Evolutionary conservation across 495 filamentous ascomycete genomes (phyloP).

Genomic region (Geopyxis carbonaria): DNA sequence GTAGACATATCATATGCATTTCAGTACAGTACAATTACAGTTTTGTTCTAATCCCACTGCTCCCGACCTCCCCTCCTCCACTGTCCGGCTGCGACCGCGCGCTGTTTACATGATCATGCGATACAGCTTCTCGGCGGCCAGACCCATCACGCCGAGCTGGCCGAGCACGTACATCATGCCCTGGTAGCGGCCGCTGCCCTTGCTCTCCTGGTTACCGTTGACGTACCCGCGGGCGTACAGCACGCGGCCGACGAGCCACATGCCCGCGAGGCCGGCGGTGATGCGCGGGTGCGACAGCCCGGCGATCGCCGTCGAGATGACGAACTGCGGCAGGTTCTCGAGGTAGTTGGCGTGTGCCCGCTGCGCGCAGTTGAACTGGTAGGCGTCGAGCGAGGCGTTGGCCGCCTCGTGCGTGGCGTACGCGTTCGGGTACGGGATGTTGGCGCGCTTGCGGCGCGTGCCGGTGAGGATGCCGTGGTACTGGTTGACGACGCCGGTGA

Average conservation of each 20-base stretch:
- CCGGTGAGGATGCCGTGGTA: constrained; percentile 34
- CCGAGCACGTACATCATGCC: constrained; percentile 28
- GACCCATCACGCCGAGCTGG: constrained; percentile 32
- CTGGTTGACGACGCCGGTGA: constrained; percentile 40
- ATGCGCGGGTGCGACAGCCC: constrained; percentile 40
- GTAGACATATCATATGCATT: too few relatives aligned
- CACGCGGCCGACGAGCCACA: constrained; percentile 39
- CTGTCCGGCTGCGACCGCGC: too few relatives aligned
- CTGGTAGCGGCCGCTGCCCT: constrained; percentile 33
- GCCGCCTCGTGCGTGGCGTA: constrained; percentile 44
- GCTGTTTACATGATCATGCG: constrained; percentile 11
- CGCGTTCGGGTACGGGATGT: constrained; percentile 44
- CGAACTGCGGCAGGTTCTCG: constrained; percentile 45
- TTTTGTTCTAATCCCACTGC: too few relatives aligned
- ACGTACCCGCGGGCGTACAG: constrained; percentile 47
- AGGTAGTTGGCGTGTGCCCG: constrained; percentile 55
- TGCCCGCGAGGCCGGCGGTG: constrained; percentile 34
- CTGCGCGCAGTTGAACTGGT: constrained; percentile 43
- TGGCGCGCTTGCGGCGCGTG: constrained; percentile 35
- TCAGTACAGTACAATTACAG: too few relatives aligned
- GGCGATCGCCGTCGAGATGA: constrained; percentile 29
- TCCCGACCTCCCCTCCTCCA: too few relatives aligned
- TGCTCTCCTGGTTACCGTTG: constrained; percentile 28
- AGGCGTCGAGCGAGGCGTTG: constrained; percentile 37
- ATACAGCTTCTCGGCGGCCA: constrained; percentile 24